Evolutionary conservation across 257 asterid genomes (phyloP).

Genomic region (Cordia subcordata): DNA sequence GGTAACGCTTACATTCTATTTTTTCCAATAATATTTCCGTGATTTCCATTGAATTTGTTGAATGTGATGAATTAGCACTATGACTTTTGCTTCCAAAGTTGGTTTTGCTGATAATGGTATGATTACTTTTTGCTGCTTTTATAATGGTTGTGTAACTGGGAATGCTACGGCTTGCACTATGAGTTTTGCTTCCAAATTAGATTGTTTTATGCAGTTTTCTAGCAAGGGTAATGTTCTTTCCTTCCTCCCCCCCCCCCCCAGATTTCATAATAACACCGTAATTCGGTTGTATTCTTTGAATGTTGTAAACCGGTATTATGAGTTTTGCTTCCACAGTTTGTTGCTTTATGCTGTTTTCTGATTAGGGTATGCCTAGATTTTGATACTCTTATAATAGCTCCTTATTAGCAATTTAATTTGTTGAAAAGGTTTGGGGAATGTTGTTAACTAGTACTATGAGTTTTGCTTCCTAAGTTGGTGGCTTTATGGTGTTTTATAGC

Average conservation of each 20-base stretch:
- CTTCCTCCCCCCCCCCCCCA: too few relatives aligned
- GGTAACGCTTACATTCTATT: constrained; percentile 25
- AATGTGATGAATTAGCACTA: neutral
- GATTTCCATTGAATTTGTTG: neutral
- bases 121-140: too few relatives aligned
- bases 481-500: neutral
- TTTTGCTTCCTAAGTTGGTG: neutral
- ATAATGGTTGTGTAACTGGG: too few relatives aligned
- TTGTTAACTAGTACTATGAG: neutral
- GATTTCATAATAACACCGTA: too few relatives aligned
- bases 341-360: constrained; percentile 28
- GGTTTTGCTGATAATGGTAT: too few relatives aligned
- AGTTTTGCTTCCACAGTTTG: constrained; percentile 13
- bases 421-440: neutral
- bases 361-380: constrained; percentile 42
- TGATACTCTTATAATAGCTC: neutral
- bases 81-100: neutral
- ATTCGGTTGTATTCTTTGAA: too few relatives aligned
- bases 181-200: too few relatives aligned
- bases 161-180: too few relatives aligned
- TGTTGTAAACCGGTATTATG: too few relatives aligned
- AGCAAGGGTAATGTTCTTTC: too few relatives aligned
- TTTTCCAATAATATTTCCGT: neutral
- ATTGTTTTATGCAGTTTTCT: too few relatives aligned
- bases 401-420: neutral